Evolutionary conservation across 2,329 filamentous ascomycete genomes (phyloP).

Genomic region (Beauveria bassiana): DNA sequence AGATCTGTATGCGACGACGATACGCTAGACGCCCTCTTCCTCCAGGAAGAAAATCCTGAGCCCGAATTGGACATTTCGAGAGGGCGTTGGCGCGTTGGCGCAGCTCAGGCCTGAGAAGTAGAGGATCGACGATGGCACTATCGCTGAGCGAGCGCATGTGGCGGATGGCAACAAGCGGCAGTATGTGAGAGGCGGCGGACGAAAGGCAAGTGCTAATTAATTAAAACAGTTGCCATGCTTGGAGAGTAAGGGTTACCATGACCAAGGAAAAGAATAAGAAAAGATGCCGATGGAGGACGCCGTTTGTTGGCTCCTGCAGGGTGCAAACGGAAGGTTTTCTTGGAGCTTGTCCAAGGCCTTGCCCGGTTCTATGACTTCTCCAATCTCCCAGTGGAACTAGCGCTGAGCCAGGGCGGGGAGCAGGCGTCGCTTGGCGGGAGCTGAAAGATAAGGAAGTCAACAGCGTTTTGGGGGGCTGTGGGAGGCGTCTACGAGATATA

Average conservation of each 20-base stretch:
- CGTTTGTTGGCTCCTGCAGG: not conserved
- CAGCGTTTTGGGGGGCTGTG: not conserved
- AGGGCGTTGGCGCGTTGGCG: not conserved
- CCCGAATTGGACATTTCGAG: conserved; percentile 38
- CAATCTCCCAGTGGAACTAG: conserved; percentile 4
- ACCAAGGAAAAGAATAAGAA: not conserved
- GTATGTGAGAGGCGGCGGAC: not conserved
- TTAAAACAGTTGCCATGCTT: not conserved
- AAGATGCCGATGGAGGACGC: not conserved
- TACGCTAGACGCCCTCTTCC: conserved; percentile 32
- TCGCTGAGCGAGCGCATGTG: not conserved
- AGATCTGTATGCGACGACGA: conserved; percentile 26
- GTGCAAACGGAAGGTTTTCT: conserved; percentile 8
- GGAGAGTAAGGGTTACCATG: too few species aligned
- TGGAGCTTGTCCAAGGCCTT: not conserved
- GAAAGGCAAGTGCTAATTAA: not conserved
- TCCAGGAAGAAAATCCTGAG: conserved; percentile 41
- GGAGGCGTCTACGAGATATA: too few species aligned
- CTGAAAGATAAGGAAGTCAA: not conserved
- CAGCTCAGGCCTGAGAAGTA: not conserved
- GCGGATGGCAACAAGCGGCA: not conserved
- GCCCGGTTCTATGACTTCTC: not conserved
- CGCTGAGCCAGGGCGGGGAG: conserved; percentile 1
- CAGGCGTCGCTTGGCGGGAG: not conserved
- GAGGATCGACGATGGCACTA: not conserved